A percentile compares a stretch with the other conserved stretches of the same genome.
Evolutionary conservation across 331 rosid species (phyloP).

Genomic region (Acacia pycnantha): DNA sequence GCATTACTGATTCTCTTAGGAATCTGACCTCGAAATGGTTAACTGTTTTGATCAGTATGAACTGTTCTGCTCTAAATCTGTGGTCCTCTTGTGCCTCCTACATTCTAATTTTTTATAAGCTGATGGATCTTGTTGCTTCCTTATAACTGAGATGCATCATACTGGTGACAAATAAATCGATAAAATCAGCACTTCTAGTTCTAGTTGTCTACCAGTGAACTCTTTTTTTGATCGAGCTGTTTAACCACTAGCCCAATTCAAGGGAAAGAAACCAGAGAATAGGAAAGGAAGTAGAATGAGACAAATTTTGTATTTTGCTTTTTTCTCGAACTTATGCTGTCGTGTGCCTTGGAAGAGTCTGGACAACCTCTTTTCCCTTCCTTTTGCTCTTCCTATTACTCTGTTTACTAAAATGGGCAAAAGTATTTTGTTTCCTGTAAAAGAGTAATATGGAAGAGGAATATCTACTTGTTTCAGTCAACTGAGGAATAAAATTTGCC

Average conservation of each 20-base stretch:
- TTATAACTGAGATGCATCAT: neutral
- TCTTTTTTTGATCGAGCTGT: neutral
- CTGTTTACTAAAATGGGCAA: neutral
- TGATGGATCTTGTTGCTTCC: neutral
- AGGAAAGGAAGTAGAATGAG: neutral
- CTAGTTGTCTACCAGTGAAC: neutral
- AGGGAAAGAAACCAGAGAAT: neutral
- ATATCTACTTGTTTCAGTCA: neutral
- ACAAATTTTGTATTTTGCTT: neutral
- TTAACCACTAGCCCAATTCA: neutral
- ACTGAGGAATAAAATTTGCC: neutral
- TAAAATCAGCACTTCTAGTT: neutral
- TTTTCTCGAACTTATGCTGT: neutral
- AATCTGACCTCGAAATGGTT: neutral
- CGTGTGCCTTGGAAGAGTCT: neutral
- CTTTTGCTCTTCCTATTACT: neutral
- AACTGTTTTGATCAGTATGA: neutral
- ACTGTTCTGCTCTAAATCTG: neutral
- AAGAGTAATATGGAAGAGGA: neutral
- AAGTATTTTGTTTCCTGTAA: neutral
- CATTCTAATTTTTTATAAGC: neutral
- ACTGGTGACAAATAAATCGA: neutral
- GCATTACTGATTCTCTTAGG: neutral
- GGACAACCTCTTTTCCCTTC: neutral
- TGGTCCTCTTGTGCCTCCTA: neutral